Evolutionary conservation across 208 protist species (phyloP), one percentile per base, ranked within the genome.

Genomic region (Acanthamoeba lenticulata): DNA sequence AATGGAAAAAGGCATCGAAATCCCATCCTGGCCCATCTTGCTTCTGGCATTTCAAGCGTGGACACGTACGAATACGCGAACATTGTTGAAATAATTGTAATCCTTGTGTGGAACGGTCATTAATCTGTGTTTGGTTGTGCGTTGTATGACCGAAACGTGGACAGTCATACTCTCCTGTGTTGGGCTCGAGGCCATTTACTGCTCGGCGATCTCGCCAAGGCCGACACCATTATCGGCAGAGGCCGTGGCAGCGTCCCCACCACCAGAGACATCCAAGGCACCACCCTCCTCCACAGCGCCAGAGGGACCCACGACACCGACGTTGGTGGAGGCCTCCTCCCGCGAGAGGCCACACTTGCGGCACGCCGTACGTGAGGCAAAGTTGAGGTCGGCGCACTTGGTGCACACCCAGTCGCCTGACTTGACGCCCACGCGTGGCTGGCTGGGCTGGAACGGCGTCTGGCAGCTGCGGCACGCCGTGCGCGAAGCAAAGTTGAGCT

Each of bases 381-480:
- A 93, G 89, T 93, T 93, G 42, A 93, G 34, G 65, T 93, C 89
- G 29, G 65, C 42, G 49, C 89, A 93, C 17, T 45, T 83, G 29
- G 62, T 2, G 36, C 89, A 93, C 21, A 44, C 24, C 89, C 89
- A 93, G 44, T 93, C 89, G 62, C 65, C 62, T 6, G 89, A n/a
- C 65, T 72, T 92, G 32, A 52, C 44, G 79, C 79, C 79, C 2
- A 88, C 49, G 44, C 45, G 42, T 19, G 36, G 79, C 7, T 88
- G 45, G 5, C 40, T 88, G 79, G 42, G 29, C 49, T 42, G 86
- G 36, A 57, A 52, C 49, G 86, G 86, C 55, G 86, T 74, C 40
- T 55, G n/a, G 65, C 89, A 93, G 36, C 42, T 93, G 7, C 89
- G 36, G 62, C 89, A 93, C 4, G 34, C 65, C 40, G 62, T 60